These are phyloP conservation scores for Heterobasidion annosum DNA, from an alignment of 1,284 basidiomycete genomes.

Conservation along the genomic window DNA sequence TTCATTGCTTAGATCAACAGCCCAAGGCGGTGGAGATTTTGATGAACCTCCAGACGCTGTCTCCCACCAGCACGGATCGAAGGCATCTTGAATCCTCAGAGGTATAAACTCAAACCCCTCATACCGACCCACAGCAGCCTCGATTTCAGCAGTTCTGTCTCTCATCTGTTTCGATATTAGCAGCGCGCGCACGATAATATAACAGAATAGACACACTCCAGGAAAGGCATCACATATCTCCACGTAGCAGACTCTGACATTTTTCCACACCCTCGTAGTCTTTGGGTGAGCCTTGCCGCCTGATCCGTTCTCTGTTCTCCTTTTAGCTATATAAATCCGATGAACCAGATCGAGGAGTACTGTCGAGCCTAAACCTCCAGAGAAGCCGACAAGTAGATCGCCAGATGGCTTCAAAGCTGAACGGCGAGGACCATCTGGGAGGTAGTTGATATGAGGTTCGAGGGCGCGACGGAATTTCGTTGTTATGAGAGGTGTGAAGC, in stretches of 20 bases:
- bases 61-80: slow-evolving; percentile 62
- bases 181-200: slow-evolving; percentile 3
- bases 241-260: slow-evolving; percentile 56
- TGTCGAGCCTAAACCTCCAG: slow-evolving; percentile 67
- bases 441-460: slow-evolving; percentile 53
- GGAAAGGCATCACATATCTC: slow-evolving; percentile 56
- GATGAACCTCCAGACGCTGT: slow-evolving; percentile 22
- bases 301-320: slow-evolving; percentile 21
- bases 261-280: slow-evolving; percentile 53
- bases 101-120: slow-evolving; percentile 48
- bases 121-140: slow-evolving; percentile 34
- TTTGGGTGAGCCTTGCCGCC: slow-evolving; percentile 62
- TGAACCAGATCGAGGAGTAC: slow-evolving; percentile 63
- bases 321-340: slow-evolving; percentile 45
- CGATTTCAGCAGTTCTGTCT: slow-evolving; percentile 47
- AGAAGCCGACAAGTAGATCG: slow-evolving; percentile 57
- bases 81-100: slow-evolving; percentile 62
- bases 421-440: slow-evolving; percentile 36
- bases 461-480: slow-evolving; percentile 58
- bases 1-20: slow-evolving; percentile 41
- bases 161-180: slow-evolving; percentile 30
- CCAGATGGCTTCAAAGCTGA: slow-evolving; percentile 56
- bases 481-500: slow-evolving; percentile 54
- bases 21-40: slow-evolving; percentile 17
- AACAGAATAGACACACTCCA: slow-evolving; percentile 34